A percentile compares a stretch with the other conserved stretches of the same genome.
These are phyloP conservation scores for Trametes cingulata DNA, from an alignment of 768 basidiomycete genomes.

Conservation along the genomic window DNA sequence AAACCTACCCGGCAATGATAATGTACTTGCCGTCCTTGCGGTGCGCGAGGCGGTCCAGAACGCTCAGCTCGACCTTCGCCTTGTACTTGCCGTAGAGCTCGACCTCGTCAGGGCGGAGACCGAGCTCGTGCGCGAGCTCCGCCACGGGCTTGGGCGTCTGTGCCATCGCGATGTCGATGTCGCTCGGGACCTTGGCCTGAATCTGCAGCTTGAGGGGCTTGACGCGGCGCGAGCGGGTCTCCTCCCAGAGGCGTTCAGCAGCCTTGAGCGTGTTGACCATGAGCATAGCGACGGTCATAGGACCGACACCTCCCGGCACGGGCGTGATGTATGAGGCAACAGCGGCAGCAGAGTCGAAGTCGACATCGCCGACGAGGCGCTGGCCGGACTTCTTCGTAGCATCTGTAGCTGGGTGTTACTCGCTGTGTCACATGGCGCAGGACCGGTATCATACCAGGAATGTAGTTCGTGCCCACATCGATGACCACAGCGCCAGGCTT, in stretches of 20 bases:
- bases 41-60: constrained; percentile 81
- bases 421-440: too few relatives aligned
- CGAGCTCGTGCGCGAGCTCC: constrained; percentile 85
- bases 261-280: constrained; percentile 93
- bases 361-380: constrained; percentile 94
- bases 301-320: constrained; percentile 97
- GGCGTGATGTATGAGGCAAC: constrained; percentile 93
- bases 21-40: constrained; percentile 96
- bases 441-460: constrained; percentile 74
- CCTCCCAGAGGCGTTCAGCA: constrained; percentile 80
- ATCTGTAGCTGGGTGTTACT: constrained; percentile 46
- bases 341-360: constrained; percentile 72
- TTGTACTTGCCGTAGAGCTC: constrained; percentile 97
- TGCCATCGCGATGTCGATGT: constrained; percentile 95
- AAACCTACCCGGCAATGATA: constrained; percentile 79
- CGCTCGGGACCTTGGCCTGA: constrained; percentile 86
- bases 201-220: constrained; percentile 80
- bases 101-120: constrained; percentile 80
- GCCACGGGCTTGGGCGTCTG: constrained; percentile 90
- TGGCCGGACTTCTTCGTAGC: constrained; percentile 91
- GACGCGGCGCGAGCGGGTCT: constrained; percentile 63
- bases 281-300: constrained; percentile 99
- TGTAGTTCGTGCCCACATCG: constrained; percentile 97
- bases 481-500: constrained; percentile 95
- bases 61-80: constrained; percentile 91